Conservation (phyloP, 345 rosid species). For the Eucalyptus victrix region DNA sequence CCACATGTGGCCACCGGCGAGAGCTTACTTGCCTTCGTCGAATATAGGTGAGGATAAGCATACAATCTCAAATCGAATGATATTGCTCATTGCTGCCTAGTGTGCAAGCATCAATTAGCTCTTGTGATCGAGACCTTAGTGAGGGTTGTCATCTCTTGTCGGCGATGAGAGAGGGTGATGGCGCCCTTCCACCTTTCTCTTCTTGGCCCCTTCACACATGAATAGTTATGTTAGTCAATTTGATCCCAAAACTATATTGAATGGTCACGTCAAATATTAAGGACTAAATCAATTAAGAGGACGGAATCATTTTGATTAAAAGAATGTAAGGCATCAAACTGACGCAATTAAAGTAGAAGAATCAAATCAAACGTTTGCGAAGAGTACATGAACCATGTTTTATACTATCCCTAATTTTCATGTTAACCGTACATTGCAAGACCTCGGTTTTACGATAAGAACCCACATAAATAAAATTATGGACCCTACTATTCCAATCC, state of each 20-base stretch:
- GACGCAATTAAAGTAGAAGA: background rate
- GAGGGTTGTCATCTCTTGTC: background rate
- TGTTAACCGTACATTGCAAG: background rate
- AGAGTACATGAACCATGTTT: background rate
- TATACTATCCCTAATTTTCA: background rate
- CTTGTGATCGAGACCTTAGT: background rate
- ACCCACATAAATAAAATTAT: background rate
- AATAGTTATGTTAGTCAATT: background rate
- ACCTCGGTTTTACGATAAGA: background rate
- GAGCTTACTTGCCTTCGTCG: background rate
- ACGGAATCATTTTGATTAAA: background rate
- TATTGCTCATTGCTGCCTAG: background rate
- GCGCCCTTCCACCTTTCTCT: background rate
- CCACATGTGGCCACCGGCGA: background rate
- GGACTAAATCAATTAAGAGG: background rate
- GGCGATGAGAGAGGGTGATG: background rate
- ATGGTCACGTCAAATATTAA: rapidly evolving
- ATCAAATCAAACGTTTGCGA: background rate
- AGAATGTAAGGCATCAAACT: background rate
- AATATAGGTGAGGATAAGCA: background rate
- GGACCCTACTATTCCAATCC: background rate
- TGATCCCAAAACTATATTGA: background rate
- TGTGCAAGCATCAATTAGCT: no score
- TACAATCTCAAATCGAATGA: background rate
- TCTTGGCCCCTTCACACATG: background rate